A percentile compares a stretch with the other conserved stretches of the same genome.
Evolutionary conservation across 345 rosid genomes (phyloP).

Genomic region (Pseudoturritis turrita): DNA sequence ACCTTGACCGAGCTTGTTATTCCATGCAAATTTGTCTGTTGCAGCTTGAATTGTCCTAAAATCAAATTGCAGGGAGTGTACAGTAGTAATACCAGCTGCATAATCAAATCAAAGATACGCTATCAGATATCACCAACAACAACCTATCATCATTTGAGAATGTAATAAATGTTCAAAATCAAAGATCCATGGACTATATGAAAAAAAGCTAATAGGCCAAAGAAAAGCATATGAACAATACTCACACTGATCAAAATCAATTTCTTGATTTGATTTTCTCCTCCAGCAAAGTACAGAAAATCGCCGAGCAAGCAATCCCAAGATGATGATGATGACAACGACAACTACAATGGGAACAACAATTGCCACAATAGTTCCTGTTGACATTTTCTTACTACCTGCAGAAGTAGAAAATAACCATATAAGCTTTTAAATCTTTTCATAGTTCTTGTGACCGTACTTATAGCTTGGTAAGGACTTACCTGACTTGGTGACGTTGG

Average conservation of each 20-base stretch:
- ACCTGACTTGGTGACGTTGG: neutral
- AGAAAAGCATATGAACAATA: too few species aligned
- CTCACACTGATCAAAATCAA: constrained; percentile 6
- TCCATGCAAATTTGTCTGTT: neutral
- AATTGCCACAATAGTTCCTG: constrained; percentile 2
- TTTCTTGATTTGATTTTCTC: neutral
- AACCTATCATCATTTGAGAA: too few species aligned
- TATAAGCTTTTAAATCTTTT: too few species aligned
- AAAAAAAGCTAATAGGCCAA: too few species aligned
- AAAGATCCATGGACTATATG: too few species aligned
- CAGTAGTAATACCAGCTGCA: too few species aligned
- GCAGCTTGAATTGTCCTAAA: neutral
- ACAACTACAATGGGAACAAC: neutral
- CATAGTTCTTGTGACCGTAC: too few species aligned
- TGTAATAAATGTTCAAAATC: too few species aligned
- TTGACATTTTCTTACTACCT: neutral
- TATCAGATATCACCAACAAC: too few species aligned
- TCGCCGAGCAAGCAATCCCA: neutral
- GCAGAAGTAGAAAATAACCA: too few species aligned
- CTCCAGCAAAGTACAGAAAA: too few species aligned
- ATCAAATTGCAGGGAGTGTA: neutral
- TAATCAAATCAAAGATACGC: too few species aligned
- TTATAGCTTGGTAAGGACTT: neutral
- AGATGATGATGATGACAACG: neutral
- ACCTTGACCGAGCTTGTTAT: neutral